Evolutionary conservation across 352 stramenopile genomes (phyloP).

Genomic region (Globisporangium polare): DNA sequence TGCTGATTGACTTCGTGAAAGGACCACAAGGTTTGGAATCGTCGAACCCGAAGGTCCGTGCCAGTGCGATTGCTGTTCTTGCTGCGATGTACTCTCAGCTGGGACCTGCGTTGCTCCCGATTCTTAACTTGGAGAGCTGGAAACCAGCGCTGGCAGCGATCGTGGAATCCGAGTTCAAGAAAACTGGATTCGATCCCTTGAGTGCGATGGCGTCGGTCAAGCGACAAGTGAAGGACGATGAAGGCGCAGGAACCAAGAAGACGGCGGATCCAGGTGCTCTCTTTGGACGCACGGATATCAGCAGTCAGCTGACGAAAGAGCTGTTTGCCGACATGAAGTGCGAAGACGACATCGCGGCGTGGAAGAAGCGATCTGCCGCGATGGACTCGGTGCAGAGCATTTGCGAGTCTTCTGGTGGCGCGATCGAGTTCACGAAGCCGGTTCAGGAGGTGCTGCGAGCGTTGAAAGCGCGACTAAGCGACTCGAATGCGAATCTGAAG

Average conservation of each 20-base stretch:
- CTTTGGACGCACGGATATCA: slow-evolving; percentile 78
- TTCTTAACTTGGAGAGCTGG: slow-evolving; percentile 80
- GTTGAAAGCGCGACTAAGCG: slow-evolving; percentile 73
- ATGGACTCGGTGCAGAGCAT: slow-evolving; percentile 80
- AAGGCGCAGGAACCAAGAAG: slow-evolving; percentile 31
- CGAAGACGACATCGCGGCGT: slow-evolving; percentile 79
- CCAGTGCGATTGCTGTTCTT: slow-evolving; percentile 57
- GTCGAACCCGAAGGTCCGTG: slow-evolving; percentile 76
- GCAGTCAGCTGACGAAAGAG: slow-evolving; percentile 79
- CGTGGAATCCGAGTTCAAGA: slow-evolving; percentile 80
- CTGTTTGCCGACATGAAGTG: slow-evolving; percentile 85
- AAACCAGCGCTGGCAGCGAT: slow-evolving; percentile 76
- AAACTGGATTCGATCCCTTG: slow-evolving; percentile 66
- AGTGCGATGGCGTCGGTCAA: slow-evolving; percentile 54
- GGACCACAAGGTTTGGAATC: slow-evolving; percentile 67
- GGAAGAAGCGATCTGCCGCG: slow-evolving; percentile 79
- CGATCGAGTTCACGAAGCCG: slow-evolving; percentile 81
- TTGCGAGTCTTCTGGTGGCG: slow-evolving; percentile 66
- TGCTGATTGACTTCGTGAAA: slow-evolving; percentile 77
- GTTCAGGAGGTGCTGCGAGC: slow-evolving; percentile 74
- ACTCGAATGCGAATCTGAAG: slow-evolving; percentile 87
- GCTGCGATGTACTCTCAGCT: slow-evolving; percentile 84
- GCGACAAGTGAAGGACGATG: slow-evolving; percentile 65
- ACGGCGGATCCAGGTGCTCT: slow-evolving; percentile 44
- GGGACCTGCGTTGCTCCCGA: slow-evolving; percentile 68